phyloP scores from a whole-genome alignment of 176 grass and related monocot species.

The Oryza meridionalis region DNA sequence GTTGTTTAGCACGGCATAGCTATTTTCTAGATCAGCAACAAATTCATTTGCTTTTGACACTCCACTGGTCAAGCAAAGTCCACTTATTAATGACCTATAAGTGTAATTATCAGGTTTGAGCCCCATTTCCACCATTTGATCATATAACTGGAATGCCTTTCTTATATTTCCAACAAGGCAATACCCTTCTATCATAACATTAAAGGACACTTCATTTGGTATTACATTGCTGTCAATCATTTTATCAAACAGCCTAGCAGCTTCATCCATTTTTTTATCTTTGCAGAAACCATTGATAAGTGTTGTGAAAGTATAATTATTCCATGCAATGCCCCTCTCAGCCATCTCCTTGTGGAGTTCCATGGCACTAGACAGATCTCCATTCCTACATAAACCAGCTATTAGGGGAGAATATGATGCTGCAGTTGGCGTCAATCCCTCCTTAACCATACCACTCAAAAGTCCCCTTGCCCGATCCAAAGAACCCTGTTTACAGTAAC shows the following conservation, averaged over 20 bases:
- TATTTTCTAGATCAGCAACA: conserved; percentile 53
- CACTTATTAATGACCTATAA: conserved; percentile 74
- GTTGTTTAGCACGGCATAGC: conserved; percentile 50
- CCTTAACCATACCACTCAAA: conserved; percentile 53
- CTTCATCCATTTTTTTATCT: conserved; percentile 70
- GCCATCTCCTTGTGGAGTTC: conserved; percentile 64
- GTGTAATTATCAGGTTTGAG: conserved; percentile 79
- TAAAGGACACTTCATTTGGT: conserved; percentile 78
- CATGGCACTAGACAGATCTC: conserved; percentile 51
- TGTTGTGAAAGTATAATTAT: conserved; percentile 67
- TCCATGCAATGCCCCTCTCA: conserved; percentile 47
- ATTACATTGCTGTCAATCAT: conserved; percentile 52
- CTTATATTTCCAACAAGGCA: conserved; percentile 53
- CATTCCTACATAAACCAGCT: conserved; percentile 59
- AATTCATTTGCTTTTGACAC: conserved; percentile 68
- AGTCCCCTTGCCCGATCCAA: conserved; percentile 49
- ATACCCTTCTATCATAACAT: conserved; percentile 86
- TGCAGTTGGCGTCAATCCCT: conserved; percentile 59
- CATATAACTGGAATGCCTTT: conserved; percentile 74
- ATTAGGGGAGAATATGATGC: conserved; percentile 67
- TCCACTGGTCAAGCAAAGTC: conserved; percentile 55
- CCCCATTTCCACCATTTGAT: conserved; percentile 63
- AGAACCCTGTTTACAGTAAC: conserved; percentile 59
- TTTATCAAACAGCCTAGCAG: conserved; percentile 59
- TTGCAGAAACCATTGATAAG: conserved; percentile 72